Percentiles rank a stretch among this genome's conserved stretches.
Evolutionary conservation across 1,139 yeast species (phyloP).

Genomic region (Pichia sorboxylosa): DNA sequence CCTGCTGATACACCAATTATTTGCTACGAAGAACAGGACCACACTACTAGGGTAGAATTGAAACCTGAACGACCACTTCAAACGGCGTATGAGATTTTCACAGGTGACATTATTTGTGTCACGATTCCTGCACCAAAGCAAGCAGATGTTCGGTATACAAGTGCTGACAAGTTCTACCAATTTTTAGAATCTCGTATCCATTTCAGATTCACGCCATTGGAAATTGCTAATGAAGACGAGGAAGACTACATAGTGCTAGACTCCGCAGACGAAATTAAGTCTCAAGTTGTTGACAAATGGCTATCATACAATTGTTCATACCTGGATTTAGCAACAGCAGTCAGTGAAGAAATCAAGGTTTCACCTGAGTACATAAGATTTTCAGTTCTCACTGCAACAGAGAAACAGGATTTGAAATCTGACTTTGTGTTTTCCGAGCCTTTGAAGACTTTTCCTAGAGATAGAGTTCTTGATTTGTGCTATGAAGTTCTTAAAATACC

Average conservation of each 20-base stretch:
- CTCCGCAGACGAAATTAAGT: constrained; percentile 2
- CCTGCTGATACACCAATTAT: constrained; percentile 26
- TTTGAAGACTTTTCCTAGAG: constrained; percentile 37
- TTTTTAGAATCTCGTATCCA: constrained; percentile 60
- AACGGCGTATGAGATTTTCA: constrained; percentile 55
- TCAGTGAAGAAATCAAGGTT: constrained; percentile 42
- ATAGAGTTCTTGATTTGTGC: constrained; percentile 2
- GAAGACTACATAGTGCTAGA: constrained; percentile 14
- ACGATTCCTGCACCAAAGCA: constrained; percentile 31
- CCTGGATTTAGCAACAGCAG: constrained; percentile 44
- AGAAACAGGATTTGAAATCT: constrained; percentile 8
- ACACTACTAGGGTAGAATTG: constrained; percentile 43
- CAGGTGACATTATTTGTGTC: constrained; percentile 64
- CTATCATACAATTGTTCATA: constrained; percentile 51
- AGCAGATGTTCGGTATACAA: constrained; percentile 10
- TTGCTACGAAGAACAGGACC: constrained; percentile 63
- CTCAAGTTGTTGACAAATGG: constrained; percentile 31
- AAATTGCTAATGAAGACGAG: constrained; percentile 25
- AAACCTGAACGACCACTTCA: constrained; percentile 30
- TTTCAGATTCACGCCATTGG: constrained; percentile 39
- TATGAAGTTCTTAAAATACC: constrained; percentile 72
- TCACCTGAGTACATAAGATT: constrained; percentile 58
- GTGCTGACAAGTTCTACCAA: constrained; percentile 43
- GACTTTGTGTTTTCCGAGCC: constrained; percentile 40
- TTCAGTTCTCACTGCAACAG: constrained; percentile 31